phyloP scores from a whole-genome alignment of 345 rosid species.

The Linum lewisii region DNA sequence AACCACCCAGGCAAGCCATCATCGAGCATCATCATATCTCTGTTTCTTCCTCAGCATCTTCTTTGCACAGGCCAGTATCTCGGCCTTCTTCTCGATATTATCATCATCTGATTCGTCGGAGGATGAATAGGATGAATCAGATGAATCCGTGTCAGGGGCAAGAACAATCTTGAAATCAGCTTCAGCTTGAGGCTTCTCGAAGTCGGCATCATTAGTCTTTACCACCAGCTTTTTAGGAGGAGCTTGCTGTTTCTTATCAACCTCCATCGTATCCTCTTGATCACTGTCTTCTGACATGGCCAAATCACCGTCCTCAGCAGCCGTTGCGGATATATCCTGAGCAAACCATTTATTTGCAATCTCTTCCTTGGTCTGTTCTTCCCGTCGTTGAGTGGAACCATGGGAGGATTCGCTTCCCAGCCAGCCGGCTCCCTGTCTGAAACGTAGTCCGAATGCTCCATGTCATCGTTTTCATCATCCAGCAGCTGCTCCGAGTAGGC shows the following conservation, averaged over 20 bases:
- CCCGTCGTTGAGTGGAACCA: conserved; percentile 66
- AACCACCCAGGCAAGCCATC: conserved; percentile 85
- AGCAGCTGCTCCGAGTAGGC: conserved; percentile 45
- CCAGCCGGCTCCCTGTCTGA: conserved; percentile 53
- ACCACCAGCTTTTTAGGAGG: conserved; percentile 18
- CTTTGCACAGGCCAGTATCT: conserved; percentile 82
- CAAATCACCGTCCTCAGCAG: conserved; percentile 68
- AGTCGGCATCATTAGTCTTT: conserved; percentile 18
- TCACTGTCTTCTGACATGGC: conserved; percentile 39
- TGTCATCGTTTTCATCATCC: conserved; percentile 38
- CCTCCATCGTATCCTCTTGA: conserved; percentile 34
- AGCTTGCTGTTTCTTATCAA: conserved; percentile 16
- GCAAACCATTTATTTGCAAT: conserved; percentile 69
- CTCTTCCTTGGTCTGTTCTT: conserved; percentile 54
- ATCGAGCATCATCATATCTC: conserved; percentile 71
- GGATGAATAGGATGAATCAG: conserved; percentile 69
- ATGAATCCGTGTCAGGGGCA: conserved; percentile 62
- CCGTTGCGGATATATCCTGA: conserved; percentile 77
- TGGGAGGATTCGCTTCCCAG: conserved; percentile 71
- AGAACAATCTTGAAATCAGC: conserved; percentile 82
- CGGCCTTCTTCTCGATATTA: conserved; percentile 57
- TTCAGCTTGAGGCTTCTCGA: too few relatives aligned
- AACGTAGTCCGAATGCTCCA: conserved; percentile 42
- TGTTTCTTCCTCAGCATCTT: conserved; percentile 87
- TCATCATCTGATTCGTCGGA: conserved; percentile 64